Conservation (phyloP, 768 basidiomycete genomes). For the Tricholoma sp. region DNA sequence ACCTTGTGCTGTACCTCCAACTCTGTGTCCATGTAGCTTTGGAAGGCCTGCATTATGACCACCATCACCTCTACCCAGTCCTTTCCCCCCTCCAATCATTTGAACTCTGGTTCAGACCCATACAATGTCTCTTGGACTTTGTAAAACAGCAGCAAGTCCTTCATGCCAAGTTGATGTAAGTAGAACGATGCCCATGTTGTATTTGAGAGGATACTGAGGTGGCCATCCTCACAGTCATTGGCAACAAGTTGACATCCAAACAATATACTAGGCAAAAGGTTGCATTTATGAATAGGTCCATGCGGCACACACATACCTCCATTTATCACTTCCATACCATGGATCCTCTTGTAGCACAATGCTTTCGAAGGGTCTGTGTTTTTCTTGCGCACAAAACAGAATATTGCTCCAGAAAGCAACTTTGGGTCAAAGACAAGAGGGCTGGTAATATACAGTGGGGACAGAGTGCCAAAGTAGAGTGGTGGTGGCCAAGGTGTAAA, state of each 20-base stretch:
- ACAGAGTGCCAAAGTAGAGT: background rate
- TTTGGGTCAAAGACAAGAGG: background rate
- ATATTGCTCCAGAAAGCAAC: background rate
- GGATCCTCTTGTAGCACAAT: background rate
- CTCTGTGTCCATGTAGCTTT: background rate
- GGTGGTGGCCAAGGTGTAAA: background rate
- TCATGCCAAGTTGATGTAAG: background rate
- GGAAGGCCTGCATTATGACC: background rate
- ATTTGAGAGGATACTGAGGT: background rate
- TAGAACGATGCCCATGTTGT: background rate
- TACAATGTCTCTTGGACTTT: background rate
- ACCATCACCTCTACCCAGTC: background rate
- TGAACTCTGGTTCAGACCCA: background rate
- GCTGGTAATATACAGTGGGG: background rate
- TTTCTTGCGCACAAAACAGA: background rate
- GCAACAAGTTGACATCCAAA: background rate
- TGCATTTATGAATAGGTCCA: no score
- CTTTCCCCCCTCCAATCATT: background rate
- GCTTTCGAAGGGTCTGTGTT: background rate
- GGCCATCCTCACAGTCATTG: background rate
- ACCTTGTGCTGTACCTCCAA: background rate
- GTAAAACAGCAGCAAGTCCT: background rate
- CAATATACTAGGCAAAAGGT: background rate
- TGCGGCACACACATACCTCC: background rate
- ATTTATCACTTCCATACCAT: background rate